Evolutionary conservation across 768 basidiomycete species (phyloP).

Genomic region (Termitomyces sp.): DNA sequence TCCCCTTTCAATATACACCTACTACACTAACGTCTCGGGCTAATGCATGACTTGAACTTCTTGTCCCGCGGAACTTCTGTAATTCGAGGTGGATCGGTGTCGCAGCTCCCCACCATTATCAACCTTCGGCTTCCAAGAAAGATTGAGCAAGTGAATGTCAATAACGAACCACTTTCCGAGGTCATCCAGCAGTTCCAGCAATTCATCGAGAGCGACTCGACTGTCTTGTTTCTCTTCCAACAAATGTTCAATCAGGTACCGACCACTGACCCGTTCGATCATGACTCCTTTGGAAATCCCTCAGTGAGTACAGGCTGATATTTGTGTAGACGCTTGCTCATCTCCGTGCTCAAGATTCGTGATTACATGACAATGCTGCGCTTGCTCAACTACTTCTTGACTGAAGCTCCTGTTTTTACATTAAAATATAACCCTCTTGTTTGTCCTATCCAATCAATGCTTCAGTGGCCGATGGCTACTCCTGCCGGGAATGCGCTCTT

Average conservation of each 20-base stretch:
- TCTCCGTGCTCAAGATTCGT: conserved; percentile 23
- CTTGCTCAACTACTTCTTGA: conserved; percentile 37
- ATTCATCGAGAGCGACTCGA: conserved; percentile 8
- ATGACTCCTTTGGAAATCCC: conserved; percentile 4
- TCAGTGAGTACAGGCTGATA: neutral
- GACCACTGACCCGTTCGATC: conserved; percentile 1
- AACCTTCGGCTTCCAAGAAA: conserved; percentile 3
- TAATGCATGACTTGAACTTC: neutral
- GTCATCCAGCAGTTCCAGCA: conserved; percentile 5
- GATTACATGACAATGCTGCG: conserved; percentile 36
- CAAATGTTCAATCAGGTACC: conserved; percentile 14
- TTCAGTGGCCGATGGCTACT: conserved; percentile 36
- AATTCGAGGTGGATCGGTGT: conserved; percentile 5
- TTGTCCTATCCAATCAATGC: conserved; percentile 41
- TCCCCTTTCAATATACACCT: neutral
- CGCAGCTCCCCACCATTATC: conserved; percentile 1
- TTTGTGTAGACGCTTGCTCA: neutral
- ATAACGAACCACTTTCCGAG: neutral
- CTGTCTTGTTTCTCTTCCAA: conserved; percentile 4
- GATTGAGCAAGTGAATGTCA: neutral
- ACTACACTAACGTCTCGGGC: neutral
- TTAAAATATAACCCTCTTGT: conserved; percentile 33
- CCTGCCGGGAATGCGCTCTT: conserved; percentile 27
- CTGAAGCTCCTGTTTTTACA: conserved; percentile 36
- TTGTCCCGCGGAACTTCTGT: neutral